These are phyloP conservation scores for Irpex sp. DNA, from an alignment of 1,284 basidiomycete genomes.

Conservation along the genomic window DNA sequence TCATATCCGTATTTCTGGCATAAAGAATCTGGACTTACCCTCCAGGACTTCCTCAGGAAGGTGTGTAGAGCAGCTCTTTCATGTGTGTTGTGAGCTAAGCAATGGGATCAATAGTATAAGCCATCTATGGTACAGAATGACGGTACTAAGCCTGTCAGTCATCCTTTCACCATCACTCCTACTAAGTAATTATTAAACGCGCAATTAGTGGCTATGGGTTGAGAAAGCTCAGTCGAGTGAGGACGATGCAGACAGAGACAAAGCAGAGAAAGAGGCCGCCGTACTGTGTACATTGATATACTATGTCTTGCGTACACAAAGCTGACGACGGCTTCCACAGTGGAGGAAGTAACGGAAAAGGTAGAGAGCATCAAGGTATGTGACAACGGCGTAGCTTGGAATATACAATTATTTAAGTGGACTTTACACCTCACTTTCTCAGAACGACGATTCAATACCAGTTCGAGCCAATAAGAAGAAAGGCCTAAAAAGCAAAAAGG, in stretches of 20 bases:
- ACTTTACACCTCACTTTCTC: background rate
- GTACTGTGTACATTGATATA: slow-evolving; percentile 33
- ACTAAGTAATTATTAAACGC: background rate
- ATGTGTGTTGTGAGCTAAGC: background rate
- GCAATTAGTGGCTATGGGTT: slow-evolving; percentile 68
- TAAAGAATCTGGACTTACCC: slow-evolving; percentile 30
- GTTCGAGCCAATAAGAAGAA: slow-evolving; percentile 65
- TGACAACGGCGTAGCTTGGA: background rate
- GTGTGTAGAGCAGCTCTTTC: slow-evolving; percentile 24
- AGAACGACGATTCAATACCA: slow-evolving; percentile 67
- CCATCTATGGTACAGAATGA: slow-evolving; percentile 76
- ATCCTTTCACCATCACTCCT: background rate
- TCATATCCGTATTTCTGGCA: slow-evolving; percentile 45
- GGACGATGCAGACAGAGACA: slow-evolving; percentile 23
- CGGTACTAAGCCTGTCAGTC: slow-evolving; percentile 63
- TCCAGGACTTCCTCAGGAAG: slow-evolving; percentile 47
- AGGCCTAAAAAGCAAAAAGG: slow-evolving; percentile 68
- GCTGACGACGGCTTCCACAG: slow-evolving; percentile 30
- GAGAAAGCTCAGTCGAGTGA: slow-evolving; percentile 27
- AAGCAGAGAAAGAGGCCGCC: slow-evolving; percentile 45
- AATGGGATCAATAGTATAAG: slow-evolving; percentile 42
- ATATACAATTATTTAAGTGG: too few relatives aligned
- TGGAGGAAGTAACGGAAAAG: slow-evolving; percentile 51
- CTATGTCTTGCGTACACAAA: background rate
- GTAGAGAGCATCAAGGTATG: slow-evolving; percentile 58